Evolutionary conservation across 2,329 filamentous ascomycete genomes (phyloP).

Genomic region (Arthrobotrys sphaeroides): DNA sequence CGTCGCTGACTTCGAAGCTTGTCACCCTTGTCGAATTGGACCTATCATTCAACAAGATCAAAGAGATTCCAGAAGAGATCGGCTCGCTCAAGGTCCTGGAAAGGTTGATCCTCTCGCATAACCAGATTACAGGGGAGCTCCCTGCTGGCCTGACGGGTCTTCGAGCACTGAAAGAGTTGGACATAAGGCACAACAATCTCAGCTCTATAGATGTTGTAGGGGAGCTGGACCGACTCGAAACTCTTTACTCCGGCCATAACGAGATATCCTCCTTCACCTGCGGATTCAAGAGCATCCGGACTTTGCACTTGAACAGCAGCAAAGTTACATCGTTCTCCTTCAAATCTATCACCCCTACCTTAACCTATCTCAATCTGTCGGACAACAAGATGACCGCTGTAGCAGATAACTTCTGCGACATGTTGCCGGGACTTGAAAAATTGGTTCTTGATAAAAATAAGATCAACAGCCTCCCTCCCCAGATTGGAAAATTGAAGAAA

Average conservation of each 20-base stretch:
- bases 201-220: slow-evolving; percentile 88
- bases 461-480: slow-evolving; percentile 85
- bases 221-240: slow-evolving; percentile 84
- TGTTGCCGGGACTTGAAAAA: slow-evolving; percentile 85
- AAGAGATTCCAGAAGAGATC: slow-evolving; percentile 77
- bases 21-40: slow-evolving; percentile 89
- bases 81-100: slow-evolving; percentile 82
- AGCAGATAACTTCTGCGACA: slow-evolving; percentile 83
- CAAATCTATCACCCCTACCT: slow-evolving; percentile 76
- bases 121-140: slow-evolving; percentile 79
- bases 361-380: slow-evolving; percentile 87
- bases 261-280: slow-evolving; percentile 88
- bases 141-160: slow-evolving; percentile 78
- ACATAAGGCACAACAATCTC: slow-evolving; percentile 92
- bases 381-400: slow-evolving; percentile 91
- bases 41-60: slow-evolving; percentile 94
- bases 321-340: slow-evolving; percentile 94
- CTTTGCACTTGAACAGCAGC: slow-evolving; percentile 90
- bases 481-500: slow-evolving; percentile 82
- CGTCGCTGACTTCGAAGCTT: slow-evolving; percentile 82
- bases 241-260: slow-evolving; percentile 90
- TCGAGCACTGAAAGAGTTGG: slow-evolving; percentile 83
- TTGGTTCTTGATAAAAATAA: slow-evolving; percentile 94
- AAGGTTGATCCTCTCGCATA: slow-evolving; percentile 94
- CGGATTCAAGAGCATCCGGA: slow-evolving; percentile 83